phyloP scores from a whole-genome alignment of 1,284 basidiomycete species.

The Lignosus rhinocerotis region DNA sequence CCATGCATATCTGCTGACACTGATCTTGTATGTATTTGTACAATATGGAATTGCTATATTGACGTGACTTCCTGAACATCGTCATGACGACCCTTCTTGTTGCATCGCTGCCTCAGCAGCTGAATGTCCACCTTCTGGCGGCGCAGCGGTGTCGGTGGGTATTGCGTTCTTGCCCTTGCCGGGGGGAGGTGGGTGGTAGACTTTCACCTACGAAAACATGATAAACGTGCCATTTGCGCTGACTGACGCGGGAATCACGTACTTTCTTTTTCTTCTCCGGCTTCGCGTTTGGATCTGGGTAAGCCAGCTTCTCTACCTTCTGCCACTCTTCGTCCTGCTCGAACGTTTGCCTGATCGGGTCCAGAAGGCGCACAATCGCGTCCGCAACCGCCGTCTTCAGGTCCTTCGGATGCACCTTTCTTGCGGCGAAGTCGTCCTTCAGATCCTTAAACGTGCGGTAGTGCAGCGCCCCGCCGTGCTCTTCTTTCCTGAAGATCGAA shows the following conservation, averaged over 20 bases:
- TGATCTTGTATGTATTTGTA: neutral
- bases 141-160: slow-evolving; percentile 34
- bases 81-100: neutral
- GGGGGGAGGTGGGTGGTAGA: slow-evolving; percentile 77
- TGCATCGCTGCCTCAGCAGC: neutral
- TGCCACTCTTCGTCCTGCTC: slow-evolving; percentile 82
- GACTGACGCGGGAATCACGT: slow-evolving; percentile 18
- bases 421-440: slow-evolving; percentile 76
- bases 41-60: neutral
- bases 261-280: slow-evolving; percentile 66
- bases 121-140: neutral
- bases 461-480: slow-evolving; percentile 85
- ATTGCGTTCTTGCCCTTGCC: slow-evolving; percentile 67
- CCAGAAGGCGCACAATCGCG: slow-evolving; percentile 77
- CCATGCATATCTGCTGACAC: neutral
- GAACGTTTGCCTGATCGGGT: slow-evolving; percentile 82
- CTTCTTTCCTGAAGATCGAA: slow-evolving; percentile 73
- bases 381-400: slow-evolving; percentile 84
- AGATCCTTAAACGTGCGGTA: slow-evolving; percentile 71
- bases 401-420: slow-evolving; percentile 87
- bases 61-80: neutral
- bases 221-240: neutral
- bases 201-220: slow-evolving; percentile 39
- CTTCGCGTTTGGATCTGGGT: slow-evolving; percentile 76
- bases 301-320: slow-evolving; percentile 77